Percentiles rank a stretch among this genome's conserved stretches.
phyloP scores from a whole-genome alignment of 1,139 yeast genomes.

The Sugiyamaella xylanicola region DNA sequence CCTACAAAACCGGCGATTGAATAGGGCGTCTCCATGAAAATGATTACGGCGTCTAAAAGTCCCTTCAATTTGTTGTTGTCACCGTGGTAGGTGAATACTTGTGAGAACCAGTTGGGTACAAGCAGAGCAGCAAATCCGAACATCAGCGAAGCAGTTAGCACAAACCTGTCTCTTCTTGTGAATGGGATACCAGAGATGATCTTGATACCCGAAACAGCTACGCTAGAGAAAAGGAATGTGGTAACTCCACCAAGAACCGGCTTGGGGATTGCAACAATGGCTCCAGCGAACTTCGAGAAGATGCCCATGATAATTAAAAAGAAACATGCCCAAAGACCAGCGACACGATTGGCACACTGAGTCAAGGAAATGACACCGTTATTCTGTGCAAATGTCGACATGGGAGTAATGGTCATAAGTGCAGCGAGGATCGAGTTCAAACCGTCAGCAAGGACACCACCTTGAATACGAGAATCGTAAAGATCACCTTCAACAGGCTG shows the following conservation, averaged over 20 bases:
- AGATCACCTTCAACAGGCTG: constrained; percentile 76
- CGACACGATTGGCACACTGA: constrained; percentile 82
- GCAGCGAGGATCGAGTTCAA: constrained; percentile 72
- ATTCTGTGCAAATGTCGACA: constrained; percentile 90
- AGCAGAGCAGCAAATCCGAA: constrained; percentile 80
- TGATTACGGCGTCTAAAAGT: constrained; percentile 73
- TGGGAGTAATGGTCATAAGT: constrained; percentile 65
- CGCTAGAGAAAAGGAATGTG: constrained; percentile 81
- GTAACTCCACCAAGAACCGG: constrained; percentile 94
- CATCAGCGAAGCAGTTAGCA: constrained; percentile 71
- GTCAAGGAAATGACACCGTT: constrained; percentile 92
- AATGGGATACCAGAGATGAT: constrained; percentile 71
- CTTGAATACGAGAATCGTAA: constrained; percentile 85
- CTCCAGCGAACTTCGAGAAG: constrained; percentile 87
- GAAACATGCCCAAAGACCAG: constrained; percentile 88
- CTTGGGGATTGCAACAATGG: constrained; percentile 79
- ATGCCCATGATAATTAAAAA: constrained; percentile 82
- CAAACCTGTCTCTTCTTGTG: constrained; percentile 85
- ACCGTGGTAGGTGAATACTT: constrained; percentile 77
- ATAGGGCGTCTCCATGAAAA: constrained; percentile 86
- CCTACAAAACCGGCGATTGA: constrained; percentile 82
- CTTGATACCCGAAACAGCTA: constrained; percentile 84
- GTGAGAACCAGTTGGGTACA: constrained; percentile 73
- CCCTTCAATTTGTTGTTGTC: constrained; percentile 64
- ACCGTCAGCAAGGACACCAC: constrained; percentile 85